A percentile compares a stretch with the other conserved stretches of the same genome.
phyloP scores from a whole-genome alignment of 2,329 filamentous ascomycete genomes.

The Tolypocladium amazonense region DNA sequence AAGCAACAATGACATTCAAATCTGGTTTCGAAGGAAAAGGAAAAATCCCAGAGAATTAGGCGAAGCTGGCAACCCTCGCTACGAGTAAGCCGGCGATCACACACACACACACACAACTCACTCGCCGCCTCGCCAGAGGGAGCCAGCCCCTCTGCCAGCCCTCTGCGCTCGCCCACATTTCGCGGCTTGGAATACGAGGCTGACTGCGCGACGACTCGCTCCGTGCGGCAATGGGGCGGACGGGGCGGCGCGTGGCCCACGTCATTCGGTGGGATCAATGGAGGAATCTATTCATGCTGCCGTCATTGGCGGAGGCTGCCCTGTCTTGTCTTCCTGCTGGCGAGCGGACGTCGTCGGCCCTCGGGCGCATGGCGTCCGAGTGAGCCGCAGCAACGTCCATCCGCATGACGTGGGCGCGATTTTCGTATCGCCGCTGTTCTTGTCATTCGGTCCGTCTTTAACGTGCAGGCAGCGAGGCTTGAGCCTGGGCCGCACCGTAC shows the following conservation, averaged over 20 bases:
- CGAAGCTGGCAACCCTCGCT: neutral
- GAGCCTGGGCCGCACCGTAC: neutral
- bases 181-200: neutral
- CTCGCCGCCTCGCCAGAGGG: neutral
- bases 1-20: too few species aligned
- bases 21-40: neutral
- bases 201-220: neutral
- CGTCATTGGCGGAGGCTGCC: neutral
- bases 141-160: too few species aligned
- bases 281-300: neutral
- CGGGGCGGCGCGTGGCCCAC: neutral
- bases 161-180: neutral
- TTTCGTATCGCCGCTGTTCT: neutral
- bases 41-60: neutral
- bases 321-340: too few species aligned
- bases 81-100: too few species aligned
- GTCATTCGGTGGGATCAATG: neutral
- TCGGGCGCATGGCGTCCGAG: neutral
- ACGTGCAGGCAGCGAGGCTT: neutral
- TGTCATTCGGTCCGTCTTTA: neutral
- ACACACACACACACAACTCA: too few species aligned
- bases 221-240: neutral
- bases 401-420: neutral
- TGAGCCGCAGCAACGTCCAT: neutral
- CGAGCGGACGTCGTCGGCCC: neutral